Conservation (phyloP, 176 grass and related monocot genomes). For the Oryza australiensis region DNA sequence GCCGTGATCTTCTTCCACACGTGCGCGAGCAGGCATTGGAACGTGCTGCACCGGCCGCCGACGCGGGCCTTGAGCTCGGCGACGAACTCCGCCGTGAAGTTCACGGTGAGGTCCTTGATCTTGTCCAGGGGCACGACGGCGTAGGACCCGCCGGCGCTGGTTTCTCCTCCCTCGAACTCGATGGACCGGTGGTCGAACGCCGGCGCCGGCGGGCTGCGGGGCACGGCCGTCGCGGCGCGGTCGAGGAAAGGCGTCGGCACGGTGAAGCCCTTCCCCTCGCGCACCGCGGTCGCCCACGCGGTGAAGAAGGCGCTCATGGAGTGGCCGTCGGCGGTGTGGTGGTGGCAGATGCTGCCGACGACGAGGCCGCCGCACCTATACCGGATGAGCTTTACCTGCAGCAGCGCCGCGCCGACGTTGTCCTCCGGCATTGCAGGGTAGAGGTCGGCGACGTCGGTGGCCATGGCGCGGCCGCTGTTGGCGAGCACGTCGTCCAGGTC, state of each 20-base stretch:
- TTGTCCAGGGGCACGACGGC: background rate
- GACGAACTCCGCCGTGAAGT: constrained; percentile 37
- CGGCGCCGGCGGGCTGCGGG: background rate
- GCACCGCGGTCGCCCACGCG: constrained; percentile 25
- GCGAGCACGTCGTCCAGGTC: constrained; percentile 23
- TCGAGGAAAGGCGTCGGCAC: background rate
- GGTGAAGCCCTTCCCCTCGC: background rate
- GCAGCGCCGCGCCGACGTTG: background rate
- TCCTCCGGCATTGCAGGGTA: constrained; percentile 19
- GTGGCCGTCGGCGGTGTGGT: constrained; percentile 41
- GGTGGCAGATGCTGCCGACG: constrained; percentile 28
- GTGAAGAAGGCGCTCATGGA: constrained; percentile 35
- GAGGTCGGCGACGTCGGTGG: background rate
- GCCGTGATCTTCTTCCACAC: constrained; percentile 47
- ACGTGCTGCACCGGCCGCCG: constrained; percentile 35
- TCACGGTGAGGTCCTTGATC: constrained; percentile 20
- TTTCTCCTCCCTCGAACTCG: constrained; percentile 30
- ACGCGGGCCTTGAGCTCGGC: constrained; percentile 26
- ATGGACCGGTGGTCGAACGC: constrained; percentile 35
- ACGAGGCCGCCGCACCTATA: constrained; percentile 45
- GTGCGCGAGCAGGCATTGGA: constrained; percentile 40
- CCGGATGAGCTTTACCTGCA: constrained; percentile 35
- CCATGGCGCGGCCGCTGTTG: background rate
- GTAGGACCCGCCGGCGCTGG: too few relatives aligned
- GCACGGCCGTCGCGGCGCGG: constrained; percentile 14